Conservation (phyloP, 2,329 filamentous ascomycete species). For the Penicillium sp. region DNA sequence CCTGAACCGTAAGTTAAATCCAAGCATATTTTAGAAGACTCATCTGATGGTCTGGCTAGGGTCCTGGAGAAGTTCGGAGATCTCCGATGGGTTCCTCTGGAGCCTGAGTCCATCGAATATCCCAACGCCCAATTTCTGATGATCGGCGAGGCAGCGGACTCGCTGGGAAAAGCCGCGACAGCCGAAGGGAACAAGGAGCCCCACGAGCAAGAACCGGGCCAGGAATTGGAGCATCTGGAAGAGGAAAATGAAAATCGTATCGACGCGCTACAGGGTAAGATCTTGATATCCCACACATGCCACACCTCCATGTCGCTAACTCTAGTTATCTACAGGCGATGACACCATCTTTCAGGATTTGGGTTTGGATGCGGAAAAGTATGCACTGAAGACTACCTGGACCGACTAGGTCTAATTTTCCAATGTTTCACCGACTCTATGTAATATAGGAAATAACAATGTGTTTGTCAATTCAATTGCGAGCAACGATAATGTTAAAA, state of each 20-base stretch:
- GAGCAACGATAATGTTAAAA: neutral
- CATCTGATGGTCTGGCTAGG: conserved; percentile 33
- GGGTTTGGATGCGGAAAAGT: conserved; percentile 57
- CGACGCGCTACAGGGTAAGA: conserved; percentile 51
- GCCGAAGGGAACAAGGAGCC: conserved; percentile 45
- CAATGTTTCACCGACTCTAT: neutral
- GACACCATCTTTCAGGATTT: conserved; percentile 58
- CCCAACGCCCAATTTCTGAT: conserved; percentile 71
- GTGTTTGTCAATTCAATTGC: neutral
- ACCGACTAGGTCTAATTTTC: conserved; percentile 14
- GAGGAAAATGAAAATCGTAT: conserved; percentile 68
- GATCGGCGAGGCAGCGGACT: conserved; percentile 55
- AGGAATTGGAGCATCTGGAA: conserved; percentile 69
- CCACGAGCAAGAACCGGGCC: conserved; percentile 58
- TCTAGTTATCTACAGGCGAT: conserved; percentile 45
- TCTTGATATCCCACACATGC: neutral
- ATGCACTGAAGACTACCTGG: conserved; percentile 61
- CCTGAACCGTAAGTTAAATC: conserved; percentile 57
- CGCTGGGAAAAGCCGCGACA: conserved; percentile 33
- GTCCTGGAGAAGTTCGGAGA: conserved; percentile 66
- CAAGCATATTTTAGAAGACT: neutral
- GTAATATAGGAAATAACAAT: neutral
- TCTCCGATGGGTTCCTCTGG: conserved; percentile 67
- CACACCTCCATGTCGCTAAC: neutral
- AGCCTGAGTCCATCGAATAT: conserved; percentile 70